Evolutionary conservation across 2,329 filamentous ascomycete species (phyloP), one percentile per base, ranked within the genome.

Genomic region (Penicillium freii): DNA sequence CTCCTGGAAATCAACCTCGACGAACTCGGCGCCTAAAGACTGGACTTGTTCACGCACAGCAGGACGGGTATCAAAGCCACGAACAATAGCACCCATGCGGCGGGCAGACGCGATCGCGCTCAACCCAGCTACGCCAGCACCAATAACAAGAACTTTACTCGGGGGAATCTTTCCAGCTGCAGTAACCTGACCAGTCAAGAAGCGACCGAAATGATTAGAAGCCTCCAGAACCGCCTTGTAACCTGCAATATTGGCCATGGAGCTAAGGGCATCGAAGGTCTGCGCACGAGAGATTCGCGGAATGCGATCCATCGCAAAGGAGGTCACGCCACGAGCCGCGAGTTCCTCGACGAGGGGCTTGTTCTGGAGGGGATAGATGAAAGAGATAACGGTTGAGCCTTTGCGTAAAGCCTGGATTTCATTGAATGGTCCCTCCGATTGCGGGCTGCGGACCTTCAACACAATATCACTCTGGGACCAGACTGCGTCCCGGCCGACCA

Each of bases 191-290:
- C 91, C 92, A 13, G 91, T 95, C 64, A 96, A 76, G 70, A 95
- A 96, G 45, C 91, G 86, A 51, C 91, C 91, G 74, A 95, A 96
- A 62, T 89, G 86, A 74, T 96, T 96, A 15, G 90, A 92, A 1
- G 91, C 92, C 73, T 96, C 91, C 43, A 96, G 79, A 1, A 96
- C 90, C 40, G 91, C 92, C 75, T 95, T 96, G 77, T 96, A 96
- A 0, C 92, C 92, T 23, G 91, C 90, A 76, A 96, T 96, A 67
- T 96, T 96, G 59, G 92, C 91, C 92, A 96, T 96, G 10, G 90
- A 94, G 73, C 90, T 92, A 51, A 96, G 80, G 0, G 91, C 91
- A 75, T 96, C 91, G 67, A 95, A 96, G 0, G 90, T 87, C 71
- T 96, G 92, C 1, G 92, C 91, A 46, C 92, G 85, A 1, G 91